These are phyloP conservation scores for Dactylellina sp. DNA, from an alignment of 2,329 filamentous ascomycete species.

Conservation along the genomic window DNA sequence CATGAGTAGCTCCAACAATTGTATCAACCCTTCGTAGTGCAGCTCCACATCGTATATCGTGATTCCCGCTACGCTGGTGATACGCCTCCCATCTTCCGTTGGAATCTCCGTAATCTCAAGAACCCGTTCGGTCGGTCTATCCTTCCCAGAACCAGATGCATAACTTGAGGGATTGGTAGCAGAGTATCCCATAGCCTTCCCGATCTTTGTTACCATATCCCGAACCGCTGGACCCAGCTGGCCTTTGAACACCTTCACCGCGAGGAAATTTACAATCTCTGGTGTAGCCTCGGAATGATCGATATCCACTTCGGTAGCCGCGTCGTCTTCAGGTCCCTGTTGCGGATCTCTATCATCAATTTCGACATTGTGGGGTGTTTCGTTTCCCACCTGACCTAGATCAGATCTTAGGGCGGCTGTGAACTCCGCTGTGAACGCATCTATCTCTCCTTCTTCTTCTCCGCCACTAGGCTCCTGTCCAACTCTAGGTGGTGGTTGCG, in stretches of 20 bases:
- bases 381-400: slow-evolving; percentile 19
- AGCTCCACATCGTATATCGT: slow-evolving; percentile 56
- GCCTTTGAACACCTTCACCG: slow-evolving; percentile 51
- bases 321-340: slow-evolving; percentile 39
- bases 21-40: slow-evolving; percentile 52
- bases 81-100: slow-evolving; percentile 45
- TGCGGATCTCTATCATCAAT: not conserved
- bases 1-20: slow-evolving; percentile 51
- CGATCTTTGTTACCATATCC: slow-evolving; percentile 54
- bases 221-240: slow-evolving; percentile 50
- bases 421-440: slow-evolving; percentile 49
- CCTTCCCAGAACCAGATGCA: not conserved
- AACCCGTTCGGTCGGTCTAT: slow-evolving; percentile 5
- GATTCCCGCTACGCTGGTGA: slow-evolving; percentile 51
- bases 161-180: slow-evolving; percentile 17
- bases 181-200: slow-evolving; percentile 45
- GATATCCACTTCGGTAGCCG: slow-evolving; percentile 52
- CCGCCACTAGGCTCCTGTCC: not conserved
- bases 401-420: slow-evolving; percentile 41
- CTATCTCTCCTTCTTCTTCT: slow-evolving; percentile 44
- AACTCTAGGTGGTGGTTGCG: not conserved
- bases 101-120: slow-evolving; percentile 51
- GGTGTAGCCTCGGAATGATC: slow-evolving; percentile 53
- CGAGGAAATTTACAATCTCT: slow-evolving; percentile 54
- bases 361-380: not conserved